Evolutionary conservation across 345 rosid species (phyloP), one percentile per base, ranked within the genome.

Genomic region (Gossypium longicalyx): DNA sequence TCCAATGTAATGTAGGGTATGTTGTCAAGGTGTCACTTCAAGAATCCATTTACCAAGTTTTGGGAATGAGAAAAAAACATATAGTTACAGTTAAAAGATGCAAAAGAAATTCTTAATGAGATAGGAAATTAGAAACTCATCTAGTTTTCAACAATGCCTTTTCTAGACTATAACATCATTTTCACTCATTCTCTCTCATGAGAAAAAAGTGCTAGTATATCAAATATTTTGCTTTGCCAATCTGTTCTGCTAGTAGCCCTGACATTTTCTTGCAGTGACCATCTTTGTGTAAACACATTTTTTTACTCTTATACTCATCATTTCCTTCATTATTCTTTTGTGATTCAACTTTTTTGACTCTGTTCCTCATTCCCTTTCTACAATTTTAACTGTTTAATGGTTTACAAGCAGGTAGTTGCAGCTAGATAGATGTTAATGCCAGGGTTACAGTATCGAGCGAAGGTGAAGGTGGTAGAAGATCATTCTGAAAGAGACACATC

Each of bases 381-480:
- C 45, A n/a, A 27, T 66, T 54, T 34, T 76, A 74, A 77, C 49
- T 38, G n/a, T 45, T 53, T 17, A 64, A 45, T 29, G 22, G 58
- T 49, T n/a, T 75, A 7, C 54, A 8, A 81, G 82, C 75, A 95
- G 99, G 84, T 95, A 80, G 65, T 88, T 83, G 98, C 87, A 79
- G 93, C 97, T 23, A 90, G 98, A 84, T 92, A 89, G 52, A 77
- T 85, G 86, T 81, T 93, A 80, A 88, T 85, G 71, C 88, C 85
- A 0, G 89, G 86, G 79, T 84, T 87, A 74, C 79, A 83, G 68
- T 79, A 57, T 71, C 82, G 70, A 77, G 77, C 73, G 10, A 80
- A 72, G 71, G 71, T 76, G 67, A 70, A 74, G 49, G 71, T 70
- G 20, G 83, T 73, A 54, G 23, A 84, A 25, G 76, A 70, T 61